phyloP scores from a whole-genome alignment of 2,329 filamentous ascomycete genomes.

The Ophiostoma sp. region DNA sequence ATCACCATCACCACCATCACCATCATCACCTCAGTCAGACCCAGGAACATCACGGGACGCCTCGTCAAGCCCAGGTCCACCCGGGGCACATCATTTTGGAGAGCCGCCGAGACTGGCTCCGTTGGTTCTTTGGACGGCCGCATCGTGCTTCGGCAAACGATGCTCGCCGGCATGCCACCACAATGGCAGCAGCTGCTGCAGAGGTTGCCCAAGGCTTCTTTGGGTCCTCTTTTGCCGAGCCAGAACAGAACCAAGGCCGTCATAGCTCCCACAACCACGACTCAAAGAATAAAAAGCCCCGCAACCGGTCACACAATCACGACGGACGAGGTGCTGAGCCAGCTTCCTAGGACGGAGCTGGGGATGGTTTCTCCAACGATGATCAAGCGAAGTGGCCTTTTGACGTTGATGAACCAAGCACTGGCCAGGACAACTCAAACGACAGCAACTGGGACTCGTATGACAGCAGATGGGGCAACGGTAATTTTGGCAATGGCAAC shows the following conservation, averaged over 20 bases:
- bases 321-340: neutral
- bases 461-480: neutral
- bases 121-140: slow-evolving; percentile 14
- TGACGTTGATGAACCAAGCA: neutral
- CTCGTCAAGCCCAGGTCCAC: neutral
- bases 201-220: slow-evolving; percentile 10
- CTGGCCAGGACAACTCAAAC: neutral
- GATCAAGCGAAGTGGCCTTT: neutral
- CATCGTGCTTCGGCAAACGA: neutral
- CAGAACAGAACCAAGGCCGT: neutral
- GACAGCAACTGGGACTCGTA: neutral
- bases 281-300: neutral
- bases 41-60: neutral
- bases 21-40: neutral
- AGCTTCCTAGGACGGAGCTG: neutral
- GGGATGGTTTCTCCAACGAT: neutral
- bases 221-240: neutral
- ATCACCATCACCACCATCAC: slow-evolving; percentile 10
- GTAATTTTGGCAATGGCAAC: neutral
- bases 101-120: slow-evolving; percentile 15
- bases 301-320: neutral
- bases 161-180: no score
- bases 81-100: neutral
- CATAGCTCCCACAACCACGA: neutral
- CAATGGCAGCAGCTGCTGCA: neutral